A percentile compares a stretch with the other conserved stretches of the same genome.
These are phyloP conservation scores for Austroboletus eburneus DNA, from an alignment of 768 basidiomycete genomes.

Conservation along the genomic window DNA sequence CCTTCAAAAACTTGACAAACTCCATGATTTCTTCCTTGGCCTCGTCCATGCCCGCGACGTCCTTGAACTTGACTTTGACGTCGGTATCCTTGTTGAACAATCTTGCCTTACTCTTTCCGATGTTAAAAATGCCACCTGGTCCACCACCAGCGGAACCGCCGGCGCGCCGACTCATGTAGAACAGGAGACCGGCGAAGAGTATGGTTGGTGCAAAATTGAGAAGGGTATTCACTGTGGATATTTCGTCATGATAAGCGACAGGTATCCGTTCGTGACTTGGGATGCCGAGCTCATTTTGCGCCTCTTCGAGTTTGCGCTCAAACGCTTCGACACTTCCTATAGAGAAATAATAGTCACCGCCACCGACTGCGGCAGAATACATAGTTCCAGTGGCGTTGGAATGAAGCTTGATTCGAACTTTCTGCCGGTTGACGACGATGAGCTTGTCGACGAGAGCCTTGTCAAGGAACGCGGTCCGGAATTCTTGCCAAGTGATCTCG, in stretches of 20 bases:
- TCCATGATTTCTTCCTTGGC: conserved; percentile 99
- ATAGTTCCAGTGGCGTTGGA: conserved; percentile 80
- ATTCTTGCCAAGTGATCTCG: conserved; percentile 99
- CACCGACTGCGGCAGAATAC: conserved; percentile 56
- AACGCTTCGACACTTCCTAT: conserved; percentile 98
- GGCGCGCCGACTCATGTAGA: conserved; percentile 80
- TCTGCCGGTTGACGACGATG: conserved; percentile 84
- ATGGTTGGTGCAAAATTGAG: conserved; percentile 95
- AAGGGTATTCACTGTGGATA: conserved; percentile 74
- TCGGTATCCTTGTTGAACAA: conserved; percentile 97
- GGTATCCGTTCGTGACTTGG: conserved; percentile 92
- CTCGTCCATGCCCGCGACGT: conserved; percentile 99
- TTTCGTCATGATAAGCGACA: conserved; percentile 94
- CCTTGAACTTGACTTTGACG: conserved; percentile 88
- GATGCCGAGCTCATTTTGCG: conserved; percentile 88
- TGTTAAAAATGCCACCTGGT: conserved; percentile 91
- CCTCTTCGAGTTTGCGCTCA: conserved; percentile 91
- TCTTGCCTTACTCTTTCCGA: conserved; percentile 92
- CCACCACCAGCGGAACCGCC: conserved; percentile 54
- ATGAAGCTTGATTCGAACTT: conserved; percentile 89
- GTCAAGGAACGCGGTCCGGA: conserved; percentile 94
- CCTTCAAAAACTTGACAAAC: conserved; percentile 98
- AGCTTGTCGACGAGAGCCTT: conserved; percentile 95
- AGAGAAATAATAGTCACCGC: conserved; percentile 85
- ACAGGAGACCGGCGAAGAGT: conserved; percentile 83